Evolutionary conservation across 75 land plant genomes (phyloP).

Genomic region (Cupressus sempervirens): DNA sequence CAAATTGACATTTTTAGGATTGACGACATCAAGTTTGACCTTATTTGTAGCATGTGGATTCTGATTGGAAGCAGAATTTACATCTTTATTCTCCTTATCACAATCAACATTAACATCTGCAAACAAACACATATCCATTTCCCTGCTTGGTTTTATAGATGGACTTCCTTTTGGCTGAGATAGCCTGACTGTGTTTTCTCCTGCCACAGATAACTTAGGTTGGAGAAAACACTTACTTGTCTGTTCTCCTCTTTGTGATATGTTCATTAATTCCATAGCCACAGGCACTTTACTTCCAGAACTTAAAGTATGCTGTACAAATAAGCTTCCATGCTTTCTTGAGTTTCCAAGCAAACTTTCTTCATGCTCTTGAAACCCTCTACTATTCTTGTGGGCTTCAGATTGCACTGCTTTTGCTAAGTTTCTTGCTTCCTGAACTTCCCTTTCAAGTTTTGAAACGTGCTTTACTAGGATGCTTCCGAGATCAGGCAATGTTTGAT

Average conservation of each 20-base stretch:
- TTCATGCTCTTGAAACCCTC: slow-evolving; percentile 1
- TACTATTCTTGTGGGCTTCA: not conserved
- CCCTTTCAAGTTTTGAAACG: slow-evolving; percentile 51
- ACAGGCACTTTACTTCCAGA: not conserved
- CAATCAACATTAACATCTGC: not conserved
- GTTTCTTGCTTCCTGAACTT: slow-evolving; percentile 30
- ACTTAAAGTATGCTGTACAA: not conserved
- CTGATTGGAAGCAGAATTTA: not conserved
- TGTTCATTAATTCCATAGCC: not conserved
- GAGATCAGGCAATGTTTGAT: slow-evolving; percentile 16
- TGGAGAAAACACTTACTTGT: not conserved
- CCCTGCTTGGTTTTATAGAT: slow-evolving; percentile 4
- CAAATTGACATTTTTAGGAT: not conserved
- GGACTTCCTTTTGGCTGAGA: too few species aligned
- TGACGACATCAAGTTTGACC: not conserved
- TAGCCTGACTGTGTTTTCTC: not conserved
- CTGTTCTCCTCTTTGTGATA: not conserved
- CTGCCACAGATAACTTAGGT: not conserved
- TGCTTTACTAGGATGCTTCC: slow-evolving; percentile 58
- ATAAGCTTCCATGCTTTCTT: not conserved
- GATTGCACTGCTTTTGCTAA: slow-evolving; percentile 4
- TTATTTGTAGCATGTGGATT: not conserved
- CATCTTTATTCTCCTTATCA: slow-evolving; percentile 9
- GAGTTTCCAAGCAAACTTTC: slow-evolving; percentile 10
- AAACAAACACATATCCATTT: not conserved